Evolutionary conservation across 2,329 filamentous ascomycete genomes (phyloP).

Genomic region (Fonsecaea multimorphosa): DNA sequence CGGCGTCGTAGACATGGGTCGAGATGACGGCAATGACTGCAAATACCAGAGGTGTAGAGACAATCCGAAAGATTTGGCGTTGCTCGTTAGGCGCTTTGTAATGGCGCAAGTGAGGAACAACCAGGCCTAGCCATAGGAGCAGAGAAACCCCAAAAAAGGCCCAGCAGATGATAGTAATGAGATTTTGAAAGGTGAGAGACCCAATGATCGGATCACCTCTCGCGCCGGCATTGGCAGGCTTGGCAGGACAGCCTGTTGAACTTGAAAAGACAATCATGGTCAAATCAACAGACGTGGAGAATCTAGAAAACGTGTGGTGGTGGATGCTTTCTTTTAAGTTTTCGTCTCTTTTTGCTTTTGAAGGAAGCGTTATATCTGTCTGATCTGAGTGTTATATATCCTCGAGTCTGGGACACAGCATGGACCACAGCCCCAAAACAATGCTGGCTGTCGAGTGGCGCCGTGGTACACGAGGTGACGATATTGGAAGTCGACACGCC

Average conservation of each 20-base stretch:
- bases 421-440: no score
- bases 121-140: conserved; percentile 23
- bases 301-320: neutral
- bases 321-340: no score
- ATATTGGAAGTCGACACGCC: neutral
- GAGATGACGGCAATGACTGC: conserved; percentile 24
- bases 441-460: neutral
- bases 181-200: conserved; percentile 27
- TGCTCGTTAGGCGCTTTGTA: conserved; percentile 32
- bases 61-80: conserved; percentile 32
- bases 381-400: no score
- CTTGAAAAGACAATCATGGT: conserved; percentile 1
- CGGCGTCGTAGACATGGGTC: conserved; percentile 24
- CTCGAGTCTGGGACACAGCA: no score
- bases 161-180: conserved; percentile 26
- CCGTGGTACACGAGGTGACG: neutral
- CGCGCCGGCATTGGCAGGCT: conserved; percentile 5
- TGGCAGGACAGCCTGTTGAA: conserved; percentile 10
- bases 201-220: conserved; percentile 18
- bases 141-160: conserved; percentile 20
- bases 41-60: conserved; percentile 27
- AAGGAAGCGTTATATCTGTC: no score
- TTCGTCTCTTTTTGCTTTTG: no score
- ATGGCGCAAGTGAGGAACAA: conserved; percentile 26
- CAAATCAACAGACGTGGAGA: neutral